phyloP scores from a whole-genome alignment of 257 asterid species.

The Ilex aquifolium region DNA sequence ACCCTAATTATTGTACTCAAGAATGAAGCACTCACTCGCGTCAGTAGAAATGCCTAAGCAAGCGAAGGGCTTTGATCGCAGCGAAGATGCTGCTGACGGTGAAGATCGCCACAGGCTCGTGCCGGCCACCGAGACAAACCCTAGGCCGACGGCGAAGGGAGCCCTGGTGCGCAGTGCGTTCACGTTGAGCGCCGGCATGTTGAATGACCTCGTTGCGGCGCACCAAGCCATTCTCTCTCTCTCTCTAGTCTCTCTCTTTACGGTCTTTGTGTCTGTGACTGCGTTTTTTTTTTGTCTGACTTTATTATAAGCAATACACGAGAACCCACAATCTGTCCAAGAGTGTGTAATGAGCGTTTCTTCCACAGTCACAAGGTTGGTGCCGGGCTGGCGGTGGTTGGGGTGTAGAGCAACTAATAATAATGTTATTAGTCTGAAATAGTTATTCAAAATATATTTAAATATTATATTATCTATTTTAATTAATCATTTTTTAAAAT shows the following conservation, averaged over 20 bases:
- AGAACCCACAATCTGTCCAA: too few species aligned
- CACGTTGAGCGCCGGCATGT: conserved; percentile 59
- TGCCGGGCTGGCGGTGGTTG: too few species aligned
- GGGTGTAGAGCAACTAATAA: too few species aligned
- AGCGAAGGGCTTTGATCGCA: conserved; percentile 52
- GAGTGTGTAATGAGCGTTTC: too few species aligned
- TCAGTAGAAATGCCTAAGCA: conserved; percentile 49
- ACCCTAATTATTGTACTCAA: background rate
- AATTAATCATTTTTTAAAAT: too few species aligned
- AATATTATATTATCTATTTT: too few species aligned
- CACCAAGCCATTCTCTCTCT: conserved; percentile 55
- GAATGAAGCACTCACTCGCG: conserved; percentile 25
- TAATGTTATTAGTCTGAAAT: too few species aligned
- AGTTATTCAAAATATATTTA: too few species aligned
- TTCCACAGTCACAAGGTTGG: too few species aligned
- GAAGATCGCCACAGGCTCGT: conserved; percentile 39
- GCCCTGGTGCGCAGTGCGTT: conserved; percentile 41
- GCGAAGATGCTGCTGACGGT: background rate
- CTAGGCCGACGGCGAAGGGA: conserved; percentile 44
- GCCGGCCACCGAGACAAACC: conserved; percentile 57
- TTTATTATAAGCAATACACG: too few species aligned
- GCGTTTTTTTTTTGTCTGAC: too few species aligned
- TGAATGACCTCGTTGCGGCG: conserved; percentile 69
- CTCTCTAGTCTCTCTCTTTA: background rate
- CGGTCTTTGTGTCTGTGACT: too few species aligned